Conservation (phyloP, 495 filamentous ascomycete species). For the Aspergillus nanangensis region DNA sequence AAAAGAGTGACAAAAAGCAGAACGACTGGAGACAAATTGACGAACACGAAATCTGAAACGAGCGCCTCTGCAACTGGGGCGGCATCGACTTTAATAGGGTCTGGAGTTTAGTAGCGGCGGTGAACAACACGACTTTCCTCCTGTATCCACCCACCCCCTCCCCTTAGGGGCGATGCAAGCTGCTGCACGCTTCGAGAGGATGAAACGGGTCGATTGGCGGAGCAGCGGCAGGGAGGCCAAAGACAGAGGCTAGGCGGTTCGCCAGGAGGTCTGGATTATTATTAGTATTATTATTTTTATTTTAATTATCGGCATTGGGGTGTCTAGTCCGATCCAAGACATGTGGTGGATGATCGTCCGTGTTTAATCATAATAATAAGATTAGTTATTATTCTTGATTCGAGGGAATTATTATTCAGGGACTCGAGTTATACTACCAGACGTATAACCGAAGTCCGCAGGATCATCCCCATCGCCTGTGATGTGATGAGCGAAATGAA, state of each 20-base stretch:
- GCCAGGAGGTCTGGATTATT: conserved; percentile 10
- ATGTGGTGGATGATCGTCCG: conserved; percentile 11
- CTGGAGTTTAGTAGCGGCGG: conserved; percentile 24
- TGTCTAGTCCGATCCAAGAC: conserved; percentile 12
- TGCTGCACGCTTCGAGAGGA: conserved; percentile 5
- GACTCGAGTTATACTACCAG: no score
- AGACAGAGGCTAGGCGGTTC: conserved; percentile 5
- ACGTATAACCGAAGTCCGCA: no score
- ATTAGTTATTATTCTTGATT: background rate
- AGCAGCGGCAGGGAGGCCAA: conserved; percentile 3
- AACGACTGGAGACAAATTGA: conserved; percentile 28
- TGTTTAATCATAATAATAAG: conserved; percentile 2
- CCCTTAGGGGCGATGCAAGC: conserved; percentile 35
- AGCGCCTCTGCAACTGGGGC: conserved; percentile 18
- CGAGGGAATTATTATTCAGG: no score
- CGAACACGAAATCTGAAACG: conserved; percentile 27
- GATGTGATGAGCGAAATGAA: no score
- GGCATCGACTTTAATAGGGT: conserved; percentile 17
- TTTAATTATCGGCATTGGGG: conserved; percentile 4
- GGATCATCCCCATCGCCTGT: no score
- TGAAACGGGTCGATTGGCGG: conserved; percentile 21
- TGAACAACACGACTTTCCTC: no score
- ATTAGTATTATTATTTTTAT: no score
- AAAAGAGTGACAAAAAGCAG: conserved; percentile 31
- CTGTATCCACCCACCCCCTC: no score